These are phyloP conservation scores for Phialocephala sp. DNA, from an alignment of 2,329 filamentous ascomycete genomes.

Conservation along the genomic window DNA sequence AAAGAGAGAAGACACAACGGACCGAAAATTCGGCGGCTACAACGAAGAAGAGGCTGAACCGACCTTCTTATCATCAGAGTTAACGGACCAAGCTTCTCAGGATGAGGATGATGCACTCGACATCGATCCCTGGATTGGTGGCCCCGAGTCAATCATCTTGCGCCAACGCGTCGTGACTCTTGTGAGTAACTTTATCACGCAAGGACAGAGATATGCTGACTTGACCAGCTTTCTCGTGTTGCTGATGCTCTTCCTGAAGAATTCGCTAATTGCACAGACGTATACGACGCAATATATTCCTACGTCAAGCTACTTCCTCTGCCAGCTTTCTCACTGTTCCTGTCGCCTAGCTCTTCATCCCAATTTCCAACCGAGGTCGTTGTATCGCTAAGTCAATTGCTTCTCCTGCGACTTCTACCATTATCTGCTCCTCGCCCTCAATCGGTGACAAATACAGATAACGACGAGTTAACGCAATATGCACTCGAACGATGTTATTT, in stretches of 20 bases:
- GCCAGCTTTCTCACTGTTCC: slow-evolving; percentile 47
- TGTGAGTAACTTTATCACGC: slow-evolving; percentile 31
- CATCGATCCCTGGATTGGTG: slow-evolving; percentile 36
- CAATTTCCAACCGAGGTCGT: slow-evolving; percentile 46
- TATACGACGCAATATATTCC: slow-evolving; percentile 55
- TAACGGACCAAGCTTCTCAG: slow-evolving; percentile 51
- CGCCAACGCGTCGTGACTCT: slow-evolving; percentile 40
- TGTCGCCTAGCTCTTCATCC: slow-evolving; percentile 47
- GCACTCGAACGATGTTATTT: slow-evolving; percentile 60
- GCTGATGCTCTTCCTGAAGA: slow-evolving; percentile 52
- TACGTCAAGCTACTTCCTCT: slow-evolving; percentile 47
- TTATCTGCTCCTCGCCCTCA: slow-evolving; percentile 46
- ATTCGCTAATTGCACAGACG: slow-evolving; percentile 50
- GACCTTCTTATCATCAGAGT: slow-evolving; percentile 42
- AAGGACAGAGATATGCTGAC: background rate
- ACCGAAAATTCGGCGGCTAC: slow-evolving; percentile 41
- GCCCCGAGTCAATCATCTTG: slow-evolving; percentile 38
- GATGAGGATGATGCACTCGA: slow-evolving; percentile 18
- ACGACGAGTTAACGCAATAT: slow-evolving; percentile 52
- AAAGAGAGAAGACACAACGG: slow-evolving; percentile 47
- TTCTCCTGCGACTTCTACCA: slow-evolving; percentile 55
- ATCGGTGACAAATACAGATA: slow-evolving; percentile 38
- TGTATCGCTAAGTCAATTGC: slow-evolving; percentile 57
- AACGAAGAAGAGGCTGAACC: slow-evolving; percentile 50
- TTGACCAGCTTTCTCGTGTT: slow-evolving; percentile 36